Evolutionary conservation across 305 asterid species (phyloP).

Genomic region (Fraxinus nigra): DNA sequence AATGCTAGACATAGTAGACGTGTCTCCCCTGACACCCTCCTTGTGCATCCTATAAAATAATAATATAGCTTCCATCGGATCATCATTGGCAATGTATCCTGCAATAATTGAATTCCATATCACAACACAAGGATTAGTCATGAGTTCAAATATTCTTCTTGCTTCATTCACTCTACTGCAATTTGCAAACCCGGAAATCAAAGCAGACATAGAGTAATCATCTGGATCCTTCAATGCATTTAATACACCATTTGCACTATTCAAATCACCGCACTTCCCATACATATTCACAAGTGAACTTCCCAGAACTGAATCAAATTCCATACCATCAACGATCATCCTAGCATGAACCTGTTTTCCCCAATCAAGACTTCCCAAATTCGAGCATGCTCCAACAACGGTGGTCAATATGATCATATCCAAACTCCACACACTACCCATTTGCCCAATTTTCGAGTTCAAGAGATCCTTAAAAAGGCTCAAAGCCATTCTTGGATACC

Average conservation of each 20-base stretch:
- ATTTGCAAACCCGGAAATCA: constrained; percentile 52
- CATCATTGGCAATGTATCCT: constrained; percentile 53
- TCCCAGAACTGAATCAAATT: constrained; percentile 57
- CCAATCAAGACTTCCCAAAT: constrained; percentile 37
- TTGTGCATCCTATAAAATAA: constrained; percentile 48
- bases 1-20: constrained; percentile 61
- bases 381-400: constrained; percentile 62
- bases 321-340: constrained; percentile 46
- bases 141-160: constrained; percentile 43
- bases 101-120: constrained; percentile 59
- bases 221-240: constrained; percentile 46
- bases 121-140: constrained; percentile 48
- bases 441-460: constrained; percentile 32
- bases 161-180: constrained; percentile 58
- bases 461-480: constrained; percentile 48
- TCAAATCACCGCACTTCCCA: constrained; percentile 72
- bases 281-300: constrained; percentile 83
- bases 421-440: constrained; percentile 25
- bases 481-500: constrained; percentile 47
- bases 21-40: constrained; percentile 49
- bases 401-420: constrained; percentile 70
- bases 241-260: constrained; percentile 42
- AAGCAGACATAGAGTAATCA: constrained; percentile 60
- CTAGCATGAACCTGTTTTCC: constrained; percentile 86
- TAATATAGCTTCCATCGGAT: constrained; percentile 47